Evolutionary conservation across 768 basidiomycete genomes (phyloP).

Genomic region (Pulveroboletus sp.): DNA sequence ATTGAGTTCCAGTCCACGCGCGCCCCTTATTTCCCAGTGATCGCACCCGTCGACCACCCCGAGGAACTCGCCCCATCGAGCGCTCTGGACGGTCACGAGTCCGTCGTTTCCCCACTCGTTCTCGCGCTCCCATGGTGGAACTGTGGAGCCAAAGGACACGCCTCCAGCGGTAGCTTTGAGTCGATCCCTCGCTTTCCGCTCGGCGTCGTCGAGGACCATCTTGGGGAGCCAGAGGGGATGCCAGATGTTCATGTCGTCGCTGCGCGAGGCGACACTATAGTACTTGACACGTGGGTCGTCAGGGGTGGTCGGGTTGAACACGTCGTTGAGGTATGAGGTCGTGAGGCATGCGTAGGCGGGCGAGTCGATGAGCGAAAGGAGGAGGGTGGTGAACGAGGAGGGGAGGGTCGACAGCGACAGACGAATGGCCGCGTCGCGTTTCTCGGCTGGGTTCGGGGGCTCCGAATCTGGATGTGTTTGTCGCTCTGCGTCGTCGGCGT

Average conservation of each 20-base stretch:
- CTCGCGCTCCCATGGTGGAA: conserved; percentile 48
- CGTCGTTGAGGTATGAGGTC: conserved; percentile 68
- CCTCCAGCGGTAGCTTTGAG: conserved; percentile 30
- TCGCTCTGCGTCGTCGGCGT: not conserved
- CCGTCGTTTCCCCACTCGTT: conserved; percentile 84
- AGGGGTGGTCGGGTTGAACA: conserved; percentile 82
- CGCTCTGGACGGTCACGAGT: conserved; percentile 85
- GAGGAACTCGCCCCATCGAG: conserved; percentile 94
- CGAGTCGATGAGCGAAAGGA: conserved; percentile 88
- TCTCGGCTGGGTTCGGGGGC: conserved; percentile 11
- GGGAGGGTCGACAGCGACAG: conserved; percentile 64
- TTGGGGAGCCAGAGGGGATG: conserved; percentile 98
- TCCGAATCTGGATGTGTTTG: not conserved
- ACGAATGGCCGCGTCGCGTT: conserved; percentile 35
- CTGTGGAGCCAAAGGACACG: conserved; percentile 10
- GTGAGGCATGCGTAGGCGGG: conserved; percentile 96
- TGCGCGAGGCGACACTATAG: conserved; percentile 85
- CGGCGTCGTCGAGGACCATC: conserved; percentile 84
- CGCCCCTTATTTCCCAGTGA: conserved; percentile 95
- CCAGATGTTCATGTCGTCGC: conserved; percentile 63
- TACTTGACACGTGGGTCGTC: conserved; percentile 82
- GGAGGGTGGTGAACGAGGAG: conserved; percentile 79
- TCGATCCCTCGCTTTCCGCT: conserved; percentile 52
- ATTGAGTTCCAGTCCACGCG: conserved; percentile 68
- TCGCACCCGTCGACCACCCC: conserved; percentile 87